A percentile compares a stretch with the other conserved stretches of the same genome.
Conservation (phyloP, 441 rosid genomes). For the Populus tomentosa region DNA sequence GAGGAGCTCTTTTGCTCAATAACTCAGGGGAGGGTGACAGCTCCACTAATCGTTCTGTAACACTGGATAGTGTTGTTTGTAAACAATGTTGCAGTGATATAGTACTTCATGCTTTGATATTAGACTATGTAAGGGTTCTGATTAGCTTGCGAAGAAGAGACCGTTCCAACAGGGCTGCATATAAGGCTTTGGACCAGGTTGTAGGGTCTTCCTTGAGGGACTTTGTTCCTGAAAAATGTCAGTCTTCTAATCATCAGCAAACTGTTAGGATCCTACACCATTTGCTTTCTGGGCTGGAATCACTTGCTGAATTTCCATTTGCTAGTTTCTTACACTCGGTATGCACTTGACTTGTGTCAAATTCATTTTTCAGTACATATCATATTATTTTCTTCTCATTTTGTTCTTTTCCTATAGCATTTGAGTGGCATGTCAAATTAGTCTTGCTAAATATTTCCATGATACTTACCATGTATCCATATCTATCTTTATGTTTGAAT, state of each 20-base stretch:
- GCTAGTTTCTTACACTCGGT: constrained; percentile 86
- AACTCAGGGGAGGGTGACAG: constrained; percentile 55
- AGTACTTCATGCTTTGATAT: constrained; percentile 71
- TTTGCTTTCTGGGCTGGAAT: constrained; percentile 63
- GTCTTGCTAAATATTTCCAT: background rate
- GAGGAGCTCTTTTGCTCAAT: constrained; percentile 77
- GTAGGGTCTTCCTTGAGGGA: constrained; percentile 44
- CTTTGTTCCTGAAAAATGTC: constrained; percentile 37
- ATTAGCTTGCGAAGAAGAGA: constrained; percentile 73
- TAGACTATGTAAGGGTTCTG: constrained; percentile 88
- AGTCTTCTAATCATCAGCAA: constrained; percentile 30
- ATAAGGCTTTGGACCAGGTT: constrained; percentile 62
- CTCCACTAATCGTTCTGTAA: constrained; percentile 44
- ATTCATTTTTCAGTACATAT: too few relatives aligned
- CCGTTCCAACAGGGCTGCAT: constrained; percentile 66
- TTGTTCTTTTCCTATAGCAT: background rate
- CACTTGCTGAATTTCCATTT: constrained; percentile 91
- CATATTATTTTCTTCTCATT: constrained; percentile 12
- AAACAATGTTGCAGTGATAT: constrained; percentile 68
- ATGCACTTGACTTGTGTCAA: too few relatives aligned
- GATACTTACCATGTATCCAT: background rate
- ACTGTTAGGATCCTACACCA: constrained; percentile 35
- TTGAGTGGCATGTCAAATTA: background rate
- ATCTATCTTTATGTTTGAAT: background rate
- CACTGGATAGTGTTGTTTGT: constrained; percentile 62